Evolutionary conservation across 768 basidiomycete species (phyloP).

Genomic region (Dentipellis sp.): DNA sequence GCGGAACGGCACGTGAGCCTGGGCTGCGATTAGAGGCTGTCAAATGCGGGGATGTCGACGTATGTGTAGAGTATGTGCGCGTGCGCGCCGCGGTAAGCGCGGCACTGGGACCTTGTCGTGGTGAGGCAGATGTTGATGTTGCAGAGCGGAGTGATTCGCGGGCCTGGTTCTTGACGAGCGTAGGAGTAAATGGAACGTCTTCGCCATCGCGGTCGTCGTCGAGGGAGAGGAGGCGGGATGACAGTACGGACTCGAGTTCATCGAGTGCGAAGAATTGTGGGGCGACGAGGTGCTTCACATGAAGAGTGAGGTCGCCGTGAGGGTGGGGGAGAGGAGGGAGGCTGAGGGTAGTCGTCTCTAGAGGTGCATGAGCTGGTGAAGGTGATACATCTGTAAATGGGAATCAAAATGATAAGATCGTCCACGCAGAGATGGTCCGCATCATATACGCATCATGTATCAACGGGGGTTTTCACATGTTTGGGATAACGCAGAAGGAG

Average conservation of each 20-base stretch:
- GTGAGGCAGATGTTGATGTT: background rate
- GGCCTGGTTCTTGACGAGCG: slow-evolving; percentile 55
- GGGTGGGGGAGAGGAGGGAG: slow-evolving; percentile 67
- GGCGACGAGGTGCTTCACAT: slow-evolving; percentile 52
- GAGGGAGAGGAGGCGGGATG: slow-evolving; percentile 60
- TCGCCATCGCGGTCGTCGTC: slow-evolving; percentile 43
- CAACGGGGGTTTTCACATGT: background rate
- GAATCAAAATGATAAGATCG: background rate
- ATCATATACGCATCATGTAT: too few relatives aligned
- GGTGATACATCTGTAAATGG: slow-evolving; percentile 31
- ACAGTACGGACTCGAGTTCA: slow-evolving; percentile 68
- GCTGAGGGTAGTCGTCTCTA: slow-evolving; percentile 42
- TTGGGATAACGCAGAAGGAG: background rate
- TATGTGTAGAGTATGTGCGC: slow-evolving; percentile 24
- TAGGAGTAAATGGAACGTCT: slow-evolving; percentile 48
- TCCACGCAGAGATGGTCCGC: too few relatives aligned
- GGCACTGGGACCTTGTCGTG: background rate
- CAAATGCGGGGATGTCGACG: slow-evolving; percentile 20
- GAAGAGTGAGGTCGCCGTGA: slow-evolving; percentile 51
- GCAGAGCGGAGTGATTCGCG: slow-evolving; percentile 43
- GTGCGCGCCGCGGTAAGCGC: slow-evolving; percentile 27
- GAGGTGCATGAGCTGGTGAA: slow-evolving; percentile 25
- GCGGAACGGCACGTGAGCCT: slow-evolving; percentile 24
- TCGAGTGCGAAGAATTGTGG: slow-evolving; percentile 62
- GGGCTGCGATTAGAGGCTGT: slow-evolving; percentile 17